Evolutionary conservation across 1,139 yeast species (phyloP).

Genomic region (Saccharomyces hybrid): DNA sequence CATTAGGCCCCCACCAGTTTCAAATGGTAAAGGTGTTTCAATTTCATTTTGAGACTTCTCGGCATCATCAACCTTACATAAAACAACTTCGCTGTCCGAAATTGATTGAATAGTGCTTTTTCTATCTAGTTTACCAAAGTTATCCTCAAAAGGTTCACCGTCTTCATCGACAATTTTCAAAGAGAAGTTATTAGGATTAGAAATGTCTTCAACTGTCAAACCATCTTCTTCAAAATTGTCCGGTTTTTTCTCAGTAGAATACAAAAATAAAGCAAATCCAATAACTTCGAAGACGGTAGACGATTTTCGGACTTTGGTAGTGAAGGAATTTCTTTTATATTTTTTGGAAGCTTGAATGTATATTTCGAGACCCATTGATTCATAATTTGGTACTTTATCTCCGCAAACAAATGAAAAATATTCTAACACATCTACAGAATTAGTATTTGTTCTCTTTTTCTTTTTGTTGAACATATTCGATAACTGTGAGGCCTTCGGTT

Average conservation of each 20-base stretch:
- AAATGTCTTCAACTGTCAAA: constrained; percentile 13
- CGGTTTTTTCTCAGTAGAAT: constrained; percentile 21
- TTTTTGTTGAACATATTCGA: constrained; percentile 28
- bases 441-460: constrained; percentile 33
- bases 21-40: constrained; percentile 50
- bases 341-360: constrained; percentile 34
- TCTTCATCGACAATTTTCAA: constrained; percentile 71
- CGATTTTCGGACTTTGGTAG: constrained; percentile 38
- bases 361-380: constrained; percentile 31
- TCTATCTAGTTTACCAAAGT: constrained; percentile 63
- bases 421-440: constrained; percentile 41
- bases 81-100: constrained; percentile 61
- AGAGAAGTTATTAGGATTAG: constrained; percentile 58
- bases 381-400: constrained; percentile 28
- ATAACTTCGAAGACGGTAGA: constrained; percentile 55
- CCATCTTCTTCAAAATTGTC: constrained; percentile 17
- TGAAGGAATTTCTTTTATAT: constrained; percentile 22
- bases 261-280: constrained; percentile 46
- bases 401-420: constrained; percentile 49
- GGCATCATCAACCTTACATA: constrained; percentile 41
- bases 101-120: constrained; percentile 48
- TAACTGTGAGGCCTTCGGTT: constrained; percentile 23
- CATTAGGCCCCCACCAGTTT: constrained; percentile 20
- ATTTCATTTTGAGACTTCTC: constrained; percentile 35
- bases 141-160: constrained; percentile 68